These are phyloP conservation scores for Hyphopichia burtonii DNA, from an alignment of 1,139 yeast genomes.

Conservation along the genomic window DNA sequence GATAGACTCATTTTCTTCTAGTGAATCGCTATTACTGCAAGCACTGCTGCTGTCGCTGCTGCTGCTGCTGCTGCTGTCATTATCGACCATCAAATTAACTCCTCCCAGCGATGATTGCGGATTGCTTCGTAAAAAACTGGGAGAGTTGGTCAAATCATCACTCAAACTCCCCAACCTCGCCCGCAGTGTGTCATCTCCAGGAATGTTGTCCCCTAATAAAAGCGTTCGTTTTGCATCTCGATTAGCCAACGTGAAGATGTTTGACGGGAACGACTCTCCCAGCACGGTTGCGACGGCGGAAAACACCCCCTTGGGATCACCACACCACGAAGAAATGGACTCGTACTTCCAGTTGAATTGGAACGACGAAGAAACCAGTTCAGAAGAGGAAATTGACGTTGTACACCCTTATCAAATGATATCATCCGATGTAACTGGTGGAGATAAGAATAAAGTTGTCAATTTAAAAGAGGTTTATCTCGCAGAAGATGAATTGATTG, in stretches of 20 bases:
- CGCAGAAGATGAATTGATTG: conserved; percentile 9
- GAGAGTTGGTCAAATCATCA: conserved; percentile 41
- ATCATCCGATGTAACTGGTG: too few relatives aligned
- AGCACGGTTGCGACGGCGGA: conserved; percentile 33
- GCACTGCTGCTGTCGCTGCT: too few relatives aligned
- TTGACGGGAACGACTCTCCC: conserved; percentile 44
- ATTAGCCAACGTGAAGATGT: conserved; percentile 38
- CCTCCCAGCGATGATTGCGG: background rate
- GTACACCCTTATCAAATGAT: too few relatives aligned
- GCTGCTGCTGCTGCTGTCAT: background rate
- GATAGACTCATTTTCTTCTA: too few relatives aligned
- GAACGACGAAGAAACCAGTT: conserved; percentile 10
- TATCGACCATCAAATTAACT: conserved; percentile 4
- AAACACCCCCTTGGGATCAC: conserved; percentile 36
- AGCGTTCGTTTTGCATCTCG: conserved; percentile 39
- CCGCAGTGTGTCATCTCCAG: conserved; percentile 21
- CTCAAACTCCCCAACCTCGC: conserved; percentile 33
- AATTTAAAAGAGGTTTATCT: too few relatives aligned
- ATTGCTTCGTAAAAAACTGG: conserved; percentile 33
- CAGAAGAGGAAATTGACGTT: too few relatives aligned
- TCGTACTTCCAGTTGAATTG: conserved; percentile 10
- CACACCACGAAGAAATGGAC: conserved; percentile 13
- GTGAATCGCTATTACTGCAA: too few relatives aligned
- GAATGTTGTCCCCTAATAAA: conserved; percentile 19
- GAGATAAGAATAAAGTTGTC: too few relatives aligned